Base-by-base conservation (phyloP, 192 early-diverging fungal species). In the Radiomyces spectabilis region DNA sequence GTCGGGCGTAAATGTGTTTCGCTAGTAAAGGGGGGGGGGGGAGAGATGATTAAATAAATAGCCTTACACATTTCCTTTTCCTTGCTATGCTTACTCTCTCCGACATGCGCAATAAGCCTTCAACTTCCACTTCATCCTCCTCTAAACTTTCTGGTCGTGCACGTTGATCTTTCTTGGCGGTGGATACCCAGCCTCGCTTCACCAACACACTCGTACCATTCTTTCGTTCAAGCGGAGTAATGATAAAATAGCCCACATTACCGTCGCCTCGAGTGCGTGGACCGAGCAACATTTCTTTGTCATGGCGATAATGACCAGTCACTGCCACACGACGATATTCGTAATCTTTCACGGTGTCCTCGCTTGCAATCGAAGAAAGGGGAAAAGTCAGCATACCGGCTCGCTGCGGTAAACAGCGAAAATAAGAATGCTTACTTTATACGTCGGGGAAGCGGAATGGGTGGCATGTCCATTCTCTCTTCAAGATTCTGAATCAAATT, bases 141-240 rank as follows among this genome's bases (percentile, higher is more conserved):
- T 53, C 58, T 30, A 61, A 53, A 38, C 72, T 67, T 18, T 75
- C 78, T 4, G 76, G 70, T 12, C 88, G 69, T 2, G 67, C 59
- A 5, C 58, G 53, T 24, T 73, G 79, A 12, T 83, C 79, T 21
- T 73, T 72, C 43, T 87, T 83, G 5, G 84, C 83, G 18, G 78
- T 72, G 10, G 84, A 74, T 18, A 96, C 85, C 92, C 94, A 96
- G 9, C 94, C 94, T 30, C 94, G 81, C 61, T 90, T 87, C 13
- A 96, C 81, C 32, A 96, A 70, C 9, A 94, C 77, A 13, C 78
- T 79, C 12, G 79, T 78, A 47, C 86, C 85, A 53, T 85, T 79
- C 31, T 80, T 71, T 22, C 86, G 79, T 55, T 79, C 78, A 51
- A 91, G 67, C 5, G 91, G 91, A 9, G 91, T 88, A 2, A 91